A percentile compares a stretch with the other conserved stretches of the same genome.
Evolutionary conservation across 2,329 filamentous ascomycete genomes (phyloP).

Genomic region (Fusarium palustre): DNA sequence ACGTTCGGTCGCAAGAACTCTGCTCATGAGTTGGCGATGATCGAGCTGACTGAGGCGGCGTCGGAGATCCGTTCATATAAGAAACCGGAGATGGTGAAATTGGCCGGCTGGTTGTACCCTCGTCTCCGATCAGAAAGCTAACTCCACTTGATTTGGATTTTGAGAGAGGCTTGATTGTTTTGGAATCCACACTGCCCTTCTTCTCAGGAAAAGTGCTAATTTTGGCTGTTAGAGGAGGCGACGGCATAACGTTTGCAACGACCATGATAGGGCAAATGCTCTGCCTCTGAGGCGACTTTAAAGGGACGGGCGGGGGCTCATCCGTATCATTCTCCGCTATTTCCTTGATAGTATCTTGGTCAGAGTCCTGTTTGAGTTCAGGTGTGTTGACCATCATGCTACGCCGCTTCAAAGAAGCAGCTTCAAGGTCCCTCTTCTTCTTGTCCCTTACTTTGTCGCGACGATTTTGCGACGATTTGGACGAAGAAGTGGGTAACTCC

Average conservation of each 20-base stretch:
- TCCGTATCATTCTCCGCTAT: background rate
- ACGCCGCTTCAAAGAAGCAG: conserved; percentile 44
- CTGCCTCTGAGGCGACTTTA: conserved; percentile 34
- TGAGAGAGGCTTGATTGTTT: conserved; percentile 4
- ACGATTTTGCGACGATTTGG: conserved; percentile 48
- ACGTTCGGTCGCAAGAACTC: conserved; percentile 45
- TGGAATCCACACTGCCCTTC: background rate
- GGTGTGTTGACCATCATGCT: conserved; percentile 18
- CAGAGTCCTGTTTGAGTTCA: conserved; percentile 1
- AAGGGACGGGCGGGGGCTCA: conserved; percentile 28
- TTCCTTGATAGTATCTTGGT: conserved; percentile 8
- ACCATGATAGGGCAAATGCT: conserved; percentile 56
- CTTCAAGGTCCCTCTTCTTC: conserved; percentile 57
- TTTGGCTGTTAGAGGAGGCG: conserved; percentile 25
- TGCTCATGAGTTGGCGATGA: conserved; percentile 47
- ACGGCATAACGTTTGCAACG: conserved; percentile 53
- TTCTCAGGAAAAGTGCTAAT: background rate
- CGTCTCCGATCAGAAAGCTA: background rate
- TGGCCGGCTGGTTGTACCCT: conserved; percentile 11
- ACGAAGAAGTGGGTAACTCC: conserved; percentile 29
- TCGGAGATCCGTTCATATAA: conserved; percentile 42
- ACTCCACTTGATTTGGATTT: conserved; percentile 15
- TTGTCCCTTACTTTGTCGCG: conserved; percentile 55
- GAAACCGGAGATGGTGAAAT: conserved; percentile 15
- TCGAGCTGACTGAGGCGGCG: conserved; percentile 49